These are phyloP conservation scores for Lentinula sp. DNA, from an alignment of 768 basidiomycete genomes.

Conservation along the genomic window DNA sequence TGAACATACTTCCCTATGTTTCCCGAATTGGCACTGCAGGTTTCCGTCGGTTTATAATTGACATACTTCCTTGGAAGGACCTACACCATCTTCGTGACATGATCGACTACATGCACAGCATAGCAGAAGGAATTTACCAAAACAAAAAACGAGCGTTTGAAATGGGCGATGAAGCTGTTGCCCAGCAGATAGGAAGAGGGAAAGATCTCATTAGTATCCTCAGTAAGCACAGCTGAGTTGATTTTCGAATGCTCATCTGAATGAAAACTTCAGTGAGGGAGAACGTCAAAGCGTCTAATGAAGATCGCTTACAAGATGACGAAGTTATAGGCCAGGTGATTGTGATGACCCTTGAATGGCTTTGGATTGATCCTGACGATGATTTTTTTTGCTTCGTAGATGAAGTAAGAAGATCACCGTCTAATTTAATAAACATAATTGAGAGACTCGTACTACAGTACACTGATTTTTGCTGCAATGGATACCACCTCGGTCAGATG, in stretches of 20 bases:
- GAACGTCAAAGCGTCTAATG: constrained; percentile 23
- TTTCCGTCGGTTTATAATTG: constrained; percentile 20
- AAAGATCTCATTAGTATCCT: constrained; percentile 31
- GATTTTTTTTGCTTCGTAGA: background rate
- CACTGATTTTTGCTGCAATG: constrained; percentile 32
- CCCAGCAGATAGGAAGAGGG: constrained; percentile 21
- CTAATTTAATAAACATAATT: background rate
- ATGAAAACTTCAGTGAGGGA: constrained; percentile 22
- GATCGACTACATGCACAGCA: constrained; percentile 22
- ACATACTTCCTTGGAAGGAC: constrained; percentile 14
- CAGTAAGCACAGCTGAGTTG: constrained; percentile 11
- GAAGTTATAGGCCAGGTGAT: constrained; percentile 30
- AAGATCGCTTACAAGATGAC: constrained; percentile 26
- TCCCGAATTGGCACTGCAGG: constrained; percentile 18
- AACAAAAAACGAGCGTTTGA: constrained; percentile 20
- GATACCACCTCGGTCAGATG: constrained; percentile 30
- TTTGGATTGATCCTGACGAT: background rate
- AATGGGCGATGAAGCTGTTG: constrained; percentile 18
- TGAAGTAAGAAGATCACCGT: constrained; percentile 1
- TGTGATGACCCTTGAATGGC: background rate
- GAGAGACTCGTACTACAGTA: constrained; percentile 6
- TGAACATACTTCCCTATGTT: constrained; percentile 16
- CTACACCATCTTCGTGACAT: constrained; percentile 20
- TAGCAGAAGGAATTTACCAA: constrained; percentile 18
- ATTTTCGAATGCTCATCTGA: background rate